A percentile compares a stretch with the other conserved stretches of the same genome.
Conservation (phyloP, 2,329 filamentous ascomycete genomes). For the Cadophora malorum region DNA sequence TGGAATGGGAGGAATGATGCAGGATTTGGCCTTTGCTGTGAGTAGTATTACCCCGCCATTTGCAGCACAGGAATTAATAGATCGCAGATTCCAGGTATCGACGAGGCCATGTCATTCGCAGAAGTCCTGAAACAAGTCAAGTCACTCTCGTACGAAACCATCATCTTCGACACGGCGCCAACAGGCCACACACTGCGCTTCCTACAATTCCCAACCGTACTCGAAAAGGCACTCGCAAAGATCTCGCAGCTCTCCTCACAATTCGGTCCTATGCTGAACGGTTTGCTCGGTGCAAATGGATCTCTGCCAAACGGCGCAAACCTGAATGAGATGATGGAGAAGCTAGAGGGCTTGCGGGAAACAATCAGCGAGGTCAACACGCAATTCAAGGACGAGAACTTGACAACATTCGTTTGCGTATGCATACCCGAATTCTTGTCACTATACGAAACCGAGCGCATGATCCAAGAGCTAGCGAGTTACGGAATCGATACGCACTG, state of each 20-base stretch:
- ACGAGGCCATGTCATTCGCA: conserved; percentile 99
- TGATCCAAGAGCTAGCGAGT: conserved; percentile 96
- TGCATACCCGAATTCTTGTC: conserved; percentile 97
- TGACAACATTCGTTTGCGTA: conserved; percentile 97
- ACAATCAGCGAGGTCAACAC: conserved; percentile 96
- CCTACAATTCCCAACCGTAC: conserved; percentile 95
- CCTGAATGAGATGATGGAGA: conserved; percentile 88
- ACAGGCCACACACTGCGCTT: conserved; percentile 98
- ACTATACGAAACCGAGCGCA: conserved; percentile 97
- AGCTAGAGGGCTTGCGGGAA: conserved; percentile 90
- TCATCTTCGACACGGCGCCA: conserved; percentile 98
- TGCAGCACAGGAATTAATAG: neutral
- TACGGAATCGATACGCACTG: conserved; percentile 96
- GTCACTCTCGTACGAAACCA: conserved; percentile 96
- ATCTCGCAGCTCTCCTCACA: conserved; percentile 91
- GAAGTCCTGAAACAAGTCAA: conserved; percentile 99
- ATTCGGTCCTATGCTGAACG: conserved; percentile 95
- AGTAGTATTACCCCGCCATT: conserved; percentile 50
- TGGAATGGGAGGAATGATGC: conserved; percentile 93
- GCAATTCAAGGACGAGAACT: conserved; percentile 95
- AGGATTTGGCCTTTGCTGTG: conserved; percentile 95
- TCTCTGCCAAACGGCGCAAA: conserved; percentile 88
- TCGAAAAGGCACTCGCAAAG: conserved; percentile 98
- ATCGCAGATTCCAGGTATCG: conserved; percentile 91
- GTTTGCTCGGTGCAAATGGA: conserved; percentile 74